Evolutionary conservation across 805 yeast species (phyloP).

Genomic region (Metschnikowia borealis): DNA sequence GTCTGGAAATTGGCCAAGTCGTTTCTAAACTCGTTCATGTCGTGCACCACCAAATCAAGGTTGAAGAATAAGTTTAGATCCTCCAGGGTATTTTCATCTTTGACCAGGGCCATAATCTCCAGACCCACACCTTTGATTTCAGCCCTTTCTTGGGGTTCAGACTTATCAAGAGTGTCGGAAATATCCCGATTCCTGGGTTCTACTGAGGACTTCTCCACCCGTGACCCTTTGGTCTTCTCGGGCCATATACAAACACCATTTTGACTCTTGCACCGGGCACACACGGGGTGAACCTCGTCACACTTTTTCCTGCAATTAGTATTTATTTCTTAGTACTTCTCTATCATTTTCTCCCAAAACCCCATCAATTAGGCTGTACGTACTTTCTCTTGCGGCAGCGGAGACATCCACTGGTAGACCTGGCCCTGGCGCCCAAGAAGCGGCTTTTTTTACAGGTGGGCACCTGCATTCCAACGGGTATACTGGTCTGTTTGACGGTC

Average conservation of each 20-base stretch:
- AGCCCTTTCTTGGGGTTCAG: too few species aligned
- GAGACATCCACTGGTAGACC: slow-evolving; percentile 16
- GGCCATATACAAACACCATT: slow-evolving; percentile 13
- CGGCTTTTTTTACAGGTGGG: slow-evolving; percentile 7
- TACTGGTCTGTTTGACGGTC: slow-evolving; percentile 7
- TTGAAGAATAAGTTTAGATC: neutral
- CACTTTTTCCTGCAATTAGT: slow-evolving; percentile 18
- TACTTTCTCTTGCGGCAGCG: slow-evolving; percentile 19
- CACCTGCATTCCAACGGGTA: slow-evolving; percentile 12
- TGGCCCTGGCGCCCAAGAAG: slow-evolving; percentile 16
- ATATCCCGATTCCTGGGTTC: too few species aligned
- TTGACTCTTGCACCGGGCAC: slow-evolving; percentile 9
- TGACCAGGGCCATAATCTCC: neutral
- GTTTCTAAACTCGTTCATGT: slow-evolving; percentile 13
- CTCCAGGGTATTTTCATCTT: neutral
- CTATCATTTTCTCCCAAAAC: too few species aligned
- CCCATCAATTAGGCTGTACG: slow-evolving; percentile 1
- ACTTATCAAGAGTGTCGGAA: too few species aligned
- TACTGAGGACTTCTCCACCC: neutral
- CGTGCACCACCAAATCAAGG: slow-evolving; percentile 11
- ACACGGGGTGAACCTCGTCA: slow-evolving; percentile 16
- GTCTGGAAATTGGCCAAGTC: slow-evolving; percentile 15
- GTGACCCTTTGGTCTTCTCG: neutral
- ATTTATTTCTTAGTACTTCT: too few species aligned
- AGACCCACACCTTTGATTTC: too few species aligned